Base-by-base conservation (phyloP, 208 protist genomes). In the Angomonas ambiguus region DNA sequence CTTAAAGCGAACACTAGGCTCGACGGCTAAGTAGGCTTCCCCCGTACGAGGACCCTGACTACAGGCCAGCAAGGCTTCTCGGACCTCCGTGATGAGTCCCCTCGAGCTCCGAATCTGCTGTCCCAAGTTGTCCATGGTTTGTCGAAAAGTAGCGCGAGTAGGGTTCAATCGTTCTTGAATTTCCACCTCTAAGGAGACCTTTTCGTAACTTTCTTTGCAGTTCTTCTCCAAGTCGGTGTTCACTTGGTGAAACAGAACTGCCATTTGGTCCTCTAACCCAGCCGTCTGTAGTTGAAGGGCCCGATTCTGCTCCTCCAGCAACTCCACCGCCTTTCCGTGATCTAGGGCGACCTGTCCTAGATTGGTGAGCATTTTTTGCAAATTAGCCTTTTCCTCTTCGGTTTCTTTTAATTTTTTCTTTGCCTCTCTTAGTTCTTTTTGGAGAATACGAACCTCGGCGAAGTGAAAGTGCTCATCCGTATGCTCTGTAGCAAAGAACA, bases 211-310 rank as follows among this genome's bases (percentile, higher is more conserved):
- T 1, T 90, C 79, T 42, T 85, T 91, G 75, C 84, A 93, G 65
- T 88, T 79, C 20, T 62, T 69, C 61, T 93, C 75, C 1, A 95
- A 65, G 16, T 95, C 90, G 1, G 78, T 73, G 69, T 94, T 94
- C 5, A 97, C 65, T 48, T 95, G 90, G 10, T 91, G 83, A 53
- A 97, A 96, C 0, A 97, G 84, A 51, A 95, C 63, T 53, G 88
- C 88, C 93, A 97, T 97, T 59, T 97, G 90, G 64, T 97, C 93
- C 72, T 97, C 85, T 20, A 96, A 62, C 13, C 80, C 88, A 22
- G 48, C 92, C 24, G 81, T 93, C 33, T 93, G 88, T 42, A 91
- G 76, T 66, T 92, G 82, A 33, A 96, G 76, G 20, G 80, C 85
- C 18, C 80, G 68, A 69, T 94, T 95, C 60, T 85, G 91, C n/a